Evolutionary conservation across 768 basidiomycete genomes (phyloP), one percentile per base, ranked within the genome.

Genomic region (Tricholoma matsutake): DNA sequence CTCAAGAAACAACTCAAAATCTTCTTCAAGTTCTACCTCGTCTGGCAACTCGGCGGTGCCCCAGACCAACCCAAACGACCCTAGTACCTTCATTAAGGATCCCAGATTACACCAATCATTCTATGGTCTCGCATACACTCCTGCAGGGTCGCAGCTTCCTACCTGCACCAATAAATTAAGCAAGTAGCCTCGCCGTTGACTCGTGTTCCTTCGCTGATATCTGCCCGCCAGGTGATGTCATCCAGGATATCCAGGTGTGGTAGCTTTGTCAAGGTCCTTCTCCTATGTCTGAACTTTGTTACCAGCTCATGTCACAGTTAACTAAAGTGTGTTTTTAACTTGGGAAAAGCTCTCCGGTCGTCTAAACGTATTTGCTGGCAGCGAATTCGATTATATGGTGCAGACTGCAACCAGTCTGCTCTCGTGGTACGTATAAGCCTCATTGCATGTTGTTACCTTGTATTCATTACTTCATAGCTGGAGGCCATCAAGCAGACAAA

Each of bases 401-500:
- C 92, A 35, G 91, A 94, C 73, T 94, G 91, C 71, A 93, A 94
- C 70, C 88, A 91, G 71, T 84, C 87, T 3, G 87, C 87, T 0
- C 79, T 92, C 20, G 88, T 92, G 54, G 85, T 87, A 69, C 37
- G 85, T 78, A 25, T 47, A 2, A 11, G 35, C 29, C 16, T 51
- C 6, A 20, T 37, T 14, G 37, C 18, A 14, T 57, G 41, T 47
- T 28, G 6, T 57, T 11, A 35, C 18, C 13, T 45, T 28, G 22
- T 11, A 9, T 45, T 22, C 14, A 54, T 22, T 54, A 32, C 14
- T 45, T 34, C 45, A 29, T 61, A 88, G 79, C 83, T 98, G 31
- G 91, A 95, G 65, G 96, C 96, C 16, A 94, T 99, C 67, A 81
- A 88, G 67, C 86, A 86, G 61, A 97, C 96, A 35, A 92, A 96